Base-by-base conservation (phyloP, 495 filamentous ascomycete species). In the Oleoguttula mirabilis region DNA sequence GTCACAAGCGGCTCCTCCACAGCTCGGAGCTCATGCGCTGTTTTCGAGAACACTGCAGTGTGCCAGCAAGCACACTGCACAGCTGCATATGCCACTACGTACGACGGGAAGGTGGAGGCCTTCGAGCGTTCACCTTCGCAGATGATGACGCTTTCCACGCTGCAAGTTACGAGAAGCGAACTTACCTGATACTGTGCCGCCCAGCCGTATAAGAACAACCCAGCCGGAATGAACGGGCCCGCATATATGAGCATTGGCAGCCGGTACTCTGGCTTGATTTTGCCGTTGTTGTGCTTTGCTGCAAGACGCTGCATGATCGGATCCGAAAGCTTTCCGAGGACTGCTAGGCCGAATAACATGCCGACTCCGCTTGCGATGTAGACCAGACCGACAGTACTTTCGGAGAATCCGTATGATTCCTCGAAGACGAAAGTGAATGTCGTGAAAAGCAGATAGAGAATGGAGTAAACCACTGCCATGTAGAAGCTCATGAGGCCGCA, bases 341-440 rank as follows among this genome's bases (percentile, higher is more conserved):
- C 35, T 3, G 32, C 47, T 31, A 65, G 55, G 10, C 58, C 61
- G 35, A 55, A 14, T 10, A 63, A 38, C 45, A 57, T 62, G 7
- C 61, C 61, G 7, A 60, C 34, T 14, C 61, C 61, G 3, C 45
- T 37, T 4, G 56, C 61, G 23, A 64, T 50, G 33, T 58, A 64
- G 14, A 55, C 46, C 15, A 64, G 51, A 6, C 61, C 61, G 33
- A 62, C 55, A 2, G 41, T 47, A 22, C 52, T 47, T 5, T 48
- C 27, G 7, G 54, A 57, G 48, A 64, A 64, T 43, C 50, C 45
- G 43, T 64, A 64, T n/a, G 50, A 21, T 12, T 48, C 56, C 40
- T 64, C 56, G 37, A 64, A 64, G 31, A 64, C 59, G 49, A 59
- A 62, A 11, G 61, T 64, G 31, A 64, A 61, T 17, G 60, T 64